Conservation (phyloP, 176 grass and related monocot species). For the Alopecurus myosuroides region DNA sequence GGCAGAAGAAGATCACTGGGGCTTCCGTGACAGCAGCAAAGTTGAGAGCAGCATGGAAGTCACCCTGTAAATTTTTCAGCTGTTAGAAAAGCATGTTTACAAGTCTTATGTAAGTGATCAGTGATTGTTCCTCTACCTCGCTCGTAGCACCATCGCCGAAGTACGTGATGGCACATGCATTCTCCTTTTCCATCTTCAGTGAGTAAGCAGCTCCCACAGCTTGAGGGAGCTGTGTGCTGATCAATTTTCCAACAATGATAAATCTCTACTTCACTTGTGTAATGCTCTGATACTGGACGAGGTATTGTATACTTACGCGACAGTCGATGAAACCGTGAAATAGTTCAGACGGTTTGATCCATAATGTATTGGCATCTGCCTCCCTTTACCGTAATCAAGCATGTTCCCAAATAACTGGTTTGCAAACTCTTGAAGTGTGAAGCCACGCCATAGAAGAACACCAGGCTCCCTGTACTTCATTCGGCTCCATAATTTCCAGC, state of each 20-base stretch:
- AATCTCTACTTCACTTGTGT: constrained; percentile 3
- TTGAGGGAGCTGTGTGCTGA: constrained; percentile 90
- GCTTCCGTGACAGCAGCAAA: constrained; percentile 87
- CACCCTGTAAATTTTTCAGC: constrained; percentile 52
- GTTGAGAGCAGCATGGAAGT: constrained; percentile 91
- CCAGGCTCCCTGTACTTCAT: constrained; percentile 96
- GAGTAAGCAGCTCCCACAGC: constrained; percentile 96
- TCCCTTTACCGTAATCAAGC: constrained; percentile 86
- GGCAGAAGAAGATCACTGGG: constrained; percentile 94
- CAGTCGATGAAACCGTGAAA: constrained; percentile 88
- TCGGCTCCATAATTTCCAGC: constrained; percentile 24
- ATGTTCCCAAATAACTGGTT: constrained; percentile 92
- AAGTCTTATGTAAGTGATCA: not conserved
- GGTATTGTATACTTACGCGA: constrained; percentile 55
- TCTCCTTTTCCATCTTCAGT: constrained; percentile 85
- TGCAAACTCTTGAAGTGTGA: constrained; percentile 91
- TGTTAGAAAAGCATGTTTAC: constrained; percentile 22
- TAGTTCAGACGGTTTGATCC: constrained; percentile 87
- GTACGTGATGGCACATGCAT: constrained; percentile 83
- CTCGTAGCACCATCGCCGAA: constrained; percentile 89
- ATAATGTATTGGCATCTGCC: constrained; percentile 97
- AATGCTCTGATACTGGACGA: constrained; percentile 1
- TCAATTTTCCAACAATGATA: constrained; percentile 11
- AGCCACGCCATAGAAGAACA: constrained; percentile 93
- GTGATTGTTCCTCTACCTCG: constrained; percentile 49